Evolutionary conservation across 2,329 filamentous ascomycete species (phyloP), one percentile per base, ranked within the genome.

Genomic region (Fusarium robinianum): DNA sequence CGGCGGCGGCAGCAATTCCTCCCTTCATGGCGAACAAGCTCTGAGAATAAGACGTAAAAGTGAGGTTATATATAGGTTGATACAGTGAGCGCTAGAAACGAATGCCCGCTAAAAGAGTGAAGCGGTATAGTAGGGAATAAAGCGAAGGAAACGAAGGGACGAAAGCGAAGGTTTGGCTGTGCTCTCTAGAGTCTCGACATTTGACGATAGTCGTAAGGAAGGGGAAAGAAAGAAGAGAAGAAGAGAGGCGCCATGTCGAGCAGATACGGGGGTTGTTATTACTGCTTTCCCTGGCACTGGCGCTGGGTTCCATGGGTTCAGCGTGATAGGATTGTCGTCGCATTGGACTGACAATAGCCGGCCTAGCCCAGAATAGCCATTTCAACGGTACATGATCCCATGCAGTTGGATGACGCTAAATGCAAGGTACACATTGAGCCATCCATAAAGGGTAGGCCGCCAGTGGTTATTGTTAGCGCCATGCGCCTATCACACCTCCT

Each of bases 21-120:
- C 78, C 83, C 85, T 88, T 94, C 88, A 94, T 94, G 27, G 65
- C 86, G 74, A 66, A 60, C 45, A 60, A 53, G 60, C 58, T 55
- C 67, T 61, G 60, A 47, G n/a, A n/a, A n/a, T n/a, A n/a, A n/a
- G n/a, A n/a, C n/a, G n/a, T n/a, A n/a, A 40, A 33, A 30, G 34
- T 30, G 38, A 26, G 12, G 44, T 40, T 31, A 42, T 21, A 36
- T 23, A 35, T 65, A 39, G 17, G 39, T 50, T 42, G 40, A 38
- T 49, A 24, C 51, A 55, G 51, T 63, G 53, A 57, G 37, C 38
- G 31, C 54, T 46, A 51, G 51, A 65, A 86, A 87, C 72, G 84
- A 88, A 76, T 83, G 85, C 81, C 87, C 87, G 87, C 87, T 90
- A 74, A 91, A 90, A 70, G 88, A 89, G 83, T 89, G 86, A 88